Evolutionary conservation across 768 basidiomycete species (phyloP), one percentile per base, ranked within the genome.

Genomic region (Auriculariales sp.): DNA sequence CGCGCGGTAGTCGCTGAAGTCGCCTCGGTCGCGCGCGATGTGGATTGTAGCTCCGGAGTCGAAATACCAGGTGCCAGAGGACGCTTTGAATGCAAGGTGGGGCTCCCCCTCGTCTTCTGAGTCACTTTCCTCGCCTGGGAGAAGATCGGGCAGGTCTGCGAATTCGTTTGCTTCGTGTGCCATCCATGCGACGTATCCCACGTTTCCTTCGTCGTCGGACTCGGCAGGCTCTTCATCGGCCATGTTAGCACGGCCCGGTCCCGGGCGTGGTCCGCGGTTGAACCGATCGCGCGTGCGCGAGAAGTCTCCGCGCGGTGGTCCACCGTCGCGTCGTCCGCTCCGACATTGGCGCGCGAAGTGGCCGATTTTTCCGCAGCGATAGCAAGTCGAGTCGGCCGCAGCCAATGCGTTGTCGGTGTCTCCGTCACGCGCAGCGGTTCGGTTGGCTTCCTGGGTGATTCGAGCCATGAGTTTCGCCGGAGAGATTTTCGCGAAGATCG

Each of bases 401-500:
- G n/a, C n/a, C 35, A 36, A 36, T 2, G 35, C 35, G n/a, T 15
- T 36, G 35, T 22, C 22, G 35, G n/a, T 22, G 35, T 15, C n/a
- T 15, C 35, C 35, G 15, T 15, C n/a, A 36, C 35, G n/a, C n/a
- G 35, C 7, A 6, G n/a, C 22, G n/a, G n/a, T 15, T 9, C 35
- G 35, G 1, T 22, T 15, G 15, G n/a, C 48, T 15, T 55, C 54
- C 14, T 55, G 47, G 19, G 39, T 33, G 15, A 59, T 52, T 2
- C 56, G 50, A 4, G 55, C 36, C 36, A 56, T 52, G 10, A 58
- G 27, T 14, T 55, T 22, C 35, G n/a, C 22, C 1, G 35, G 22
- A 22, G 35, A 36, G 14, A 36, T 36, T 6, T 15, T 15, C 14
- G 22, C 9, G 14, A 36, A 15, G 14, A n/a, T 22, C n/a, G 34